Evolutionary conservation across 345 rosid genomes (phyloP).

Genomic region (Euphorbia lathyris): DNA sequence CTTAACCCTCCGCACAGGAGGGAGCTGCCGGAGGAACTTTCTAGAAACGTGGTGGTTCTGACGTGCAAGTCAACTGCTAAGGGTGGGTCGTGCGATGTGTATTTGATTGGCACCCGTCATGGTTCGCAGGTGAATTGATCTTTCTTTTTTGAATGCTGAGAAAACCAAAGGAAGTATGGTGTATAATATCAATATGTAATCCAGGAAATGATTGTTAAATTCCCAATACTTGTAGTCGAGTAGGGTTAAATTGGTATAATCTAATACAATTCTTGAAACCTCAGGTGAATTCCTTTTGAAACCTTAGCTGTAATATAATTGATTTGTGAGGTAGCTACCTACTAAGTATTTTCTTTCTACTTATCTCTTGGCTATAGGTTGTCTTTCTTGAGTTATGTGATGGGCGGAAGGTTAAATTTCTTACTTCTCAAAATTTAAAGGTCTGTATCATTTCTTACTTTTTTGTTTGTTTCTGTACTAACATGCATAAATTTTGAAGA

Average conservation of each 20-base stretch:
- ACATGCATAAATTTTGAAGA: neutral
- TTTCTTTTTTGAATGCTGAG: slow-evolving; percentile 19
- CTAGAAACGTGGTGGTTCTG: slow-evolving; percentile 57
- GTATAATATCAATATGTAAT: neutral
- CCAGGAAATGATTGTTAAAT: too few species aligned
- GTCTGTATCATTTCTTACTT: slow-evolving; percentile 31
- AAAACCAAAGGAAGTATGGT: neutral
- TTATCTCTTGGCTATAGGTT: slow-evolving; percentile 42
- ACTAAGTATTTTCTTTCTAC: slow-evolving; percentile 9
- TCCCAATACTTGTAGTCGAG: too few species aligned
- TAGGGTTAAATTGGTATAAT: neutral
- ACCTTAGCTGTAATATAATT: slow-evolving; percentile 23
- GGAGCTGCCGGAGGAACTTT: slow-evolving; percentile 77
- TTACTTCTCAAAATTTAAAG: slow-evolving; percentile 76
- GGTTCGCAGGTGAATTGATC: slow-evolving; percentile 64
- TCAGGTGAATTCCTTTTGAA: slow-evolving; percentile 53
- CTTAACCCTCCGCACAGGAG: too few species aligned
- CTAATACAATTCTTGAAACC: slow-evolving; percentile 75
- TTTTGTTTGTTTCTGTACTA: neutral
- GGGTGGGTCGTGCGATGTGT: slow-evolving; percentile 78
- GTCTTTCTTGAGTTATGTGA: slow-evolving; percentile 93
- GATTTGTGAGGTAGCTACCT: slow-evolving; percentile 26
- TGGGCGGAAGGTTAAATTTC: slow-evolving; percentile 70
- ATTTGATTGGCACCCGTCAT: slow-evolving; percentile 87
- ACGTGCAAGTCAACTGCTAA: slow-evolving; percentile 70